Evolutionary conservation across 805 yeast genomes (phyloP), one percentile per base, ranked within the genome.

Genomic region (Candida bentonensis): DNA sequence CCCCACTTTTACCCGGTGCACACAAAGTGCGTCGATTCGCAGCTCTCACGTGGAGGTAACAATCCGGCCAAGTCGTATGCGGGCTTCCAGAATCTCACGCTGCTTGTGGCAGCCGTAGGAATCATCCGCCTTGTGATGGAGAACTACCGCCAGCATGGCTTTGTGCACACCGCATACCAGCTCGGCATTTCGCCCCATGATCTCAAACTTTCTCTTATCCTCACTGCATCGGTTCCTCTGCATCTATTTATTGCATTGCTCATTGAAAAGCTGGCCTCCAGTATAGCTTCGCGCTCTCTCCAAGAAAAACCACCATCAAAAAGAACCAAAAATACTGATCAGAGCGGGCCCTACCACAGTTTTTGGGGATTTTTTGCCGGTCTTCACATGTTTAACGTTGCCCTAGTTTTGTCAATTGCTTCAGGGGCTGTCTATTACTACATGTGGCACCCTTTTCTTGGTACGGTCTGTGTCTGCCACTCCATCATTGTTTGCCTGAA

Each of bases 391-490:
- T 17, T 56, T 39, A 62, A 65, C 47, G 51, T 58, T 5, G 4
- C 49, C 5, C 43, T 52, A n/a, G 52, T 58, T 27, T 51, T 66
- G 21, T 27, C 53, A 15, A 43, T 61, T 21, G 53, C 63, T 42
- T 53, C 63, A 11, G 48, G 46, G 30, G 51, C 60, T 3, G 69
- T 65, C 20, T 62, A 65, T 51, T 49, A 47, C 28, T 46, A 50
- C 44, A 58, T 69, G 25, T 54, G 56, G 47, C 67, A 68, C 45
- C 73, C 73, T 11, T 44, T 66, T 17, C 46, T 69, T n/a, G 74
- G 74, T 21, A 67, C 72, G 1, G 44, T 60, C 2, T 61, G 69
- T 41, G 70, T 65, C 44, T 46, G 63, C 27, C 66, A 62, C 49
- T 65, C 71, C 15, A 57, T 70, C 25, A 60, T 68, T 15, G 51